These are phyloP conservation scores for Allantophomopsis lycopodina DNA, from an alignment of 2,329 filamentous ascomycete species.

Conservation along the genomic window DNA sequence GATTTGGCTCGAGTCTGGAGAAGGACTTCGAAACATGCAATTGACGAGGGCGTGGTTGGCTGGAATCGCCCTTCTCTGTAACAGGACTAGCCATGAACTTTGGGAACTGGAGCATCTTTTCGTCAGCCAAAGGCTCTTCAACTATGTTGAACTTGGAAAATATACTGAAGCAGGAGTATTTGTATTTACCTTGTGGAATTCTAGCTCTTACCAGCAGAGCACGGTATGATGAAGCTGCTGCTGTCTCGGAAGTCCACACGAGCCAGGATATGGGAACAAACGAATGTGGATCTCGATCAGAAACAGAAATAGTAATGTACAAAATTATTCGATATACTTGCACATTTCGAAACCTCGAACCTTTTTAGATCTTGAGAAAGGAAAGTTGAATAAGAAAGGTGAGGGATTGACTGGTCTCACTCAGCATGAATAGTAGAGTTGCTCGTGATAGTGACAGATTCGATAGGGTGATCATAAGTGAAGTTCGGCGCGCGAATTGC, in stretches of 20 bases:
- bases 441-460: too few relatives aligned
- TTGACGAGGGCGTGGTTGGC: constrained; percentile 13
- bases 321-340: too few relatives aligned
- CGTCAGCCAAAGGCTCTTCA: constrained; percentile 8
- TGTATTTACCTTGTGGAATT: neutral
- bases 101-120: constrained; percentile 14
- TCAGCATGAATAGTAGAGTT: too few relatives aligned
- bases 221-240: neutral
- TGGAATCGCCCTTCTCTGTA: constrained; percentile 9
- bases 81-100: constrained; percentile 17
- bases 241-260: neutral
- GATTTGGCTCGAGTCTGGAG: constrained; percentile 17
- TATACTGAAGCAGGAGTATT: neutral
- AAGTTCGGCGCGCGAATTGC: too few relatives aligned
- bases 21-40: constrained; percentile 24
- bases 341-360: too few relatives aligned
- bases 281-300: neutral
- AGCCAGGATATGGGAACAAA: neutral
- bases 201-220: constrained; percentile 1
- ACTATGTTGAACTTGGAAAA: neutral
- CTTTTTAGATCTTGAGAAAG: too few relatives aligned
- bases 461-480: too few relatives aligned
- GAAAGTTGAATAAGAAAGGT: too few relatives aligned
- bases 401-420: too few relatives aligned
- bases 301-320: too few relatives aligned